Conservation (phyloP, 768 basidiomycete genomes). For the Mycena rebaudengoi region DNA sequence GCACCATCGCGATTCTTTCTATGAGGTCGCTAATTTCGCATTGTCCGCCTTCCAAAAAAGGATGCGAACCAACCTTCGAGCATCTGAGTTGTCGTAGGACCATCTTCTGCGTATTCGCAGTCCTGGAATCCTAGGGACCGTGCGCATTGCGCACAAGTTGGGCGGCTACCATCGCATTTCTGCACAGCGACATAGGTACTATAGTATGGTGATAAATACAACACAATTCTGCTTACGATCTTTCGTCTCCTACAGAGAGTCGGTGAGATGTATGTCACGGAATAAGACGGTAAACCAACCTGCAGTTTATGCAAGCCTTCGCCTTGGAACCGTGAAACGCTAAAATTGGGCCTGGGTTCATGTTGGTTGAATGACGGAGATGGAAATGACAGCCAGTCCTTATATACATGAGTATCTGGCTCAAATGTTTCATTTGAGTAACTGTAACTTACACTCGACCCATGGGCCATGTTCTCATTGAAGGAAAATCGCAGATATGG, state of each 20-base stretch:
- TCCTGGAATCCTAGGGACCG: slow-evolving; percentile 4
- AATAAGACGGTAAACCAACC: neutral
- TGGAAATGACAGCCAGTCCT: too few relatives aligned
- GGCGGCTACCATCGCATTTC: neutral
- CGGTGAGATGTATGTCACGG: neutral
- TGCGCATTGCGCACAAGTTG: neutral
- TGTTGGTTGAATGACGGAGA: too few relatives aligned
- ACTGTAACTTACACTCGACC: too few relatives aligned
- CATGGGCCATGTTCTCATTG: too few relatives aligned
- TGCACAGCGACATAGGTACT: neutral
- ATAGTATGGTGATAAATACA: neutral
- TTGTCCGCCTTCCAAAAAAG: too few relatives aligned
- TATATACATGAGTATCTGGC: too few relatives aligned
- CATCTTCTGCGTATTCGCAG: slow-evolving; percentile 3
- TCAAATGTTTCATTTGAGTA: too few relatives aligned
- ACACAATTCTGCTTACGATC: neutral
- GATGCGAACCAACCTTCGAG: slow-evolving; percentile 2
- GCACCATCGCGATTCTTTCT: too few relatives aligned
- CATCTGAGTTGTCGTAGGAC: neutral
- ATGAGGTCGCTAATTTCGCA: neutral
- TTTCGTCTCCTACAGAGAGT: neutral
- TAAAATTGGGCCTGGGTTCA: too few relatives aligned
- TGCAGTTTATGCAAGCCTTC: slow-evolving; percentile 4
- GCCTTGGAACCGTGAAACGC: too few relatives aligned
- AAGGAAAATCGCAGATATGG: too few relatives aligned